Evolutionary conservation across 1,284 basidiomycete species (phyloP).

Genomic region (Trichosporon asahii): DNA sequence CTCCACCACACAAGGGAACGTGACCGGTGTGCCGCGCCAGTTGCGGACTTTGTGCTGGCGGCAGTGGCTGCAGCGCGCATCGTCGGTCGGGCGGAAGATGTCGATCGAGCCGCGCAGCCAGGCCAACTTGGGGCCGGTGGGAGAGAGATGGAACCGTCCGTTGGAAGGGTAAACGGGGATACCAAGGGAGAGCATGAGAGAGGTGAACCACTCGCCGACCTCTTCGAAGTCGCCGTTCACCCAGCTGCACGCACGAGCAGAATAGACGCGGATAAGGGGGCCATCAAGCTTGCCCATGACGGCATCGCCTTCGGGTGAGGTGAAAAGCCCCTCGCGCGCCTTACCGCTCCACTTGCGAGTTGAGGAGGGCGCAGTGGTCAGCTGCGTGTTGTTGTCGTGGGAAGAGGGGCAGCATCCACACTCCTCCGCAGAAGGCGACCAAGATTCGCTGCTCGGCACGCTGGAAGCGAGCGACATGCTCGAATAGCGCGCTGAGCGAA

Average conservation of each 20-base stretch:
- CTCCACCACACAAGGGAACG: not conserved
- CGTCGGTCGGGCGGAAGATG: not conserved
- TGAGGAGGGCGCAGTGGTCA: not conserved
- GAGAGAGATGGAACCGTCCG: not conserved
- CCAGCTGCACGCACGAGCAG: not conserved
- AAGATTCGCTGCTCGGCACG: not conserved
- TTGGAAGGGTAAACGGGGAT: not conserved
- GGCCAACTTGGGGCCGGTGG: not conserved
- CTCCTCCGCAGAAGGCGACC: not conserved
- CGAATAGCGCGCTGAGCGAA: not conserved
- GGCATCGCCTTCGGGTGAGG: not conserved
- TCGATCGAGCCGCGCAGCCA: not conserved
- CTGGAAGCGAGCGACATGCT: not conserved
- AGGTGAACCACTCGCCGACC: not conserved
- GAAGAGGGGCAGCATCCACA: not conserved
- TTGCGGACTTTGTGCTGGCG: not conserved
- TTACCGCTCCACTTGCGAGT: not conserved
- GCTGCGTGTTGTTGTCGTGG: not conserved
- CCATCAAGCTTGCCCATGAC: not conserved
- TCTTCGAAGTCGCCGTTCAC: not conserved
- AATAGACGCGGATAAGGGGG: not conserved
- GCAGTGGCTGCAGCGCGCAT: slow-evolving; percentile 2
- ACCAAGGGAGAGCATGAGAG: not conserved
- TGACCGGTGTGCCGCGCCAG: not conserved
- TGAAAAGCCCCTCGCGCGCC: not conserved